Percentiles rank a stretch among this genome's conserved stretches.
phyloP scores from a whole-genome alignment of 371 early-diverging fungal species.

The Saksenaea oblongispora region DNA sequence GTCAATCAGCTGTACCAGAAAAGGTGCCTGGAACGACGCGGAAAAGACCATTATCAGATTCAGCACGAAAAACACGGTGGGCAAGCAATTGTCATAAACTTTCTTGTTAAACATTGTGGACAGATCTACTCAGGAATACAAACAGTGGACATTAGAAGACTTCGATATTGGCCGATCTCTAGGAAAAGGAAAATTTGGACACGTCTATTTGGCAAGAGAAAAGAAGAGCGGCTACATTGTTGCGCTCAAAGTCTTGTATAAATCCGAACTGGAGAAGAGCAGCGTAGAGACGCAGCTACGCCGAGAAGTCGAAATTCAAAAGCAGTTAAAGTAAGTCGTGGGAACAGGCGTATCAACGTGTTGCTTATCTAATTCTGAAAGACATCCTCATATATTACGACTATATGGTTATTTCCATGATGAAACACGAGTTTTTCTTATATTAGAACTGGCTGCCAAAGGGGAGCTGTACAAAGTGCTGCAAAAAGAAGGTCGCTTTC shows the following conservation, averaged over 20 bases:
- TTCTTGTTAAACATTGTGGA: not conserved
- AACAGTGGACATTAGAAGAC: slow-evolving; percentile 85
- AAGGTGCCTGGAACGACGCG: not conserved
- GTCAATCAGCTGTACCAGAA: not conserved
- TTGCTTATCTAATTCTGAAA: slow-evolving; percentile 12
- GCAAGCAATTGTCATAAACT: not conserved
- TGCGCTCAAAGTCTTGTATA: slow-evolving; percentile 92
- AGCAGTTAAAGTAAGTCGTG: slow-evolving; percentile 12
- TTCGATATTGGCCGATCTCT: slow-evolving; percentile 96
- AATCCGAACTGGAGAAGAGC: slow-evolving; percentile 69
- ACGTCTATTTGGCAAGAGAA: slow-evolving; percentile 96
- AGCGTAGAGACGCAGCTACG: slow-evolving; percentile 32
- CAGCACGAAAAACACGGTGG: not conserved
- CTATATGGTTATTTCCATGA: slow-evolving; percentile 98
- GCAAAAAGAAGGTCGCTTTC: slow-evolving; percentile 65
- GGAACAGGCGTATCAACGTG: not conserved
- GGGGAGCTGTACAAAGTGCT: slow-evolving; percentile 95
- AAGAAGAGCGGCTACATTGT: slow-evolving; percentile 86
- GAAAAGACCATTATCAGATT: not conserved
- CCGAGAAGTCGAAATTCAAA: slow-evolving; percentile 96
- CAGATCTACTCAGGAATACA: slow-evolving; percentile 11
- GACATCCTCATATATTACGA: slow-evolving; percentile 91
- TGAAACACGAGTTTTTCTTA: slow-evolving; percentile 88
- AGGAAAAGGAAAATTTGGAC: slow-evolving; percentile 98
- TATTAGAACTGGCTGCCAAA: slow-evolving; percentile 93